Percentiles rank a stretch among this genome's conserved stretches.
These are phyloP conservation scores for Cercophora samala DNA, from an alignment of 495 filamentous ascomycete species.

Conservation along the genomic window DNA sequence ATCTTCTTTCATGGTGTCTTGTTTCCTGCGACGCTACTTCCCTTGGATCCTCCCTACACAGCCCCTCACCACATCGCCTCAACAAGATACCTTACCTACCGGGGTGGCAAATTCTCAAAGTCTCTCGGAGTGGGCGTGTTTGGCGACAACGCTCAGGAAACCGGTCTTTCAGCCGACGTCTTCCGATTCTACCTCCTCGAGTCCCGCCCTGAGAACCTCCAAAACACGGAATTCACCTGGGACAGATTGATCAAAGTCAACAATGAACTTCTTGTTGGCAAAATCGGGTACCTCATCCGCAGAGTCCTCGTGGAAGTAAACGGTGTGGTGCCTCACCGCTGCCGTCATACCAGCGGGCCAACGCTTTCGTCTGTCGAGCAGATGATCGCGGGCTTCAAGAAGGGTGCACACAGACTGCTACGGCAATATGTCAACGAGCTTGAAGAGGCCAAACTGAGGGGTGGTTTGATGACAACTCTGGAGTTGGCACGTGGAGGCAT, in stretches of 20 bases:
- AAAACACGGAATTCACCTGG: not conserved
- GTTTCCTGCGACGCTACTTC: not conserved
- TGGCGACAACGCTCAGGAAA: not conserved
- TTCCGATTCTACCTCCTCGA: not conserved
- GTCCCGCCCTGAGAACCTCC: not conserved
- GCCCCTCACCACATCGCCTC: not conserved
- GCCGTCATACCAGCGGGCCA: too few species aligned
- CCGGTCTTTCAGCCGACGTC: not conserved
- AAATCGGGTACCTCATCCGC: not conserved
- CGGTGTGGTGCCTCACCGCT: not conserved
- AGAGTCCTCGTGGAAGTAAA: not conserved
- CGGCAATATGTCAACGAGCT: too few species aligned
- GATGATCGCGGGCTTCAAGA: too few species aligned
- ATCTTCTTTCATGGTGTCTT: not conserved
- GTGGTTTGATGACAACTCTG: too few species aligned
- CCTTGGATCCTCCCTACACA: not conserved
- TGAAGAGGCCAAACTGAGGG: too few species aligned
- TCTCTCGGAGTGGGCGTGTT: not conserved
- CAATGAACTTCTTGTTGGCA: not conserved
- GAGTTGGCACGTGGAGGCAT: not conserved
- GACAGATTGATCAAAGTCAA: not conserved
- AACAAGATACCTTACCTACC: not conserved
- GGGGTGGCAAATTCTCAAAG: not conserved
- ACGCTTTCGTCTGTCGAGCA: too few species aligned
- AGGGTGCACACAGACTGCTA: too few species aligned